These are phyloP conservation scores for Talaromyces sp. DNA, from an alignment of 2,329 filamentous ascomycete species.

Conservation along the genomic window DNA sequence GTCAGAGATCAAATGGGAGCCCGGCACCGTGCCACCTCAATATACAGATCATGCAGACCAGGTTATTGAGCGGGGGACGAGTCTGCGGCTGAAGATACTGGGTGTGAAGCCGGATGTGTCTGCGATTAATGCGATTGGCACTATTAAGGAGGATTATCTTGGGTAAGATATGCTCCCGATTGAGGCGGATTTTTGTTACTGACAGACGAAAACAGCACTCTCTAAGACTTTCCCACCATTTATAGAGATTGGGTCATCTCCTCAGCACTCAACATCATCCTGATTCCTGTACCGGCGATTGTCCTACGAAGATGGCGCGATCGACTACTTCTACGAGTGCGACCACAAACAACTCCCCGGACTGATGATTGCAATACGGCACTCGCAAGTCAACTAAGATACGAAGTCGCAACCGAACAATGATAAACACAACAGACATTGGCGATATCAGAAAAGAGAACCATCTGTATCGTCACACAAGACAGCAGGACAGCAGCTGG, in stretches of 20 bases:
- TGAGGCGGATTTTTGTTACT: background rate
- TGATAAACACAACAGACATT: background rate
- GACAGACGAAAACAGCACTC: slow-evolving; percentile 6
- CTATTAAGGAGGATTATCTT: slow-evolving; percentile 75
- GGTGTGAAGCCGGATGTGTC: slow-evolving; percentile 91
- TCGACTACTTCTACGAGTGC: background rate
- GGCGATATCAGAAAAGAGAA: background rate
- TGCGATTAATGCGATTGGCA: slow-evolving; percentile 95
- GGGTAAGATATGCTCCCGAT: slow-evolving; percentile 37
- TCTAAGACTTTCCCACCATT: background rate
- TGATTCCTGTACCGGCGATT: background rate
- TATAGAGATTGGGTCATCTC: slow-evolving; percentile 1
- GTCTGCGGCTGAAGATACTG: slow-evolving; percentile 90
- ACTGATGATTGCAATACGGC: background rate
- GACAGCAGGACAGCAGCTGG: background rate
- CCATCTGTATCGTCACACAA: background rate
- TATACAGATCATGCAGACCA: slow-evolving; percentile 95
- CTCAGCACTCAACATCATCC: background rate
- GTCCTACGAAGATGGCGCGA: background rate
- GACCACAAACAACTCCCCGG: background rate
- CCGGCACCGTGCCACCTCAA: slow-evolving; percentile 92
- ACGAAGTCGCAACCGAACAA: background rate
- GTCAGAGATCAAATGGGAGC: slow-evolving; percentile 86
- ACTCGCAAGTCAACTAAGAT: background rate
- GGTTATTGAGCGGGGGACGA: slow-evolving; percentile 88